A percentile compares a stretch with the other conserved stretches of the same genome.
Conservation (phyloP, 352 stramenopile genomes). For the Blastocystis sp. region DNA sequence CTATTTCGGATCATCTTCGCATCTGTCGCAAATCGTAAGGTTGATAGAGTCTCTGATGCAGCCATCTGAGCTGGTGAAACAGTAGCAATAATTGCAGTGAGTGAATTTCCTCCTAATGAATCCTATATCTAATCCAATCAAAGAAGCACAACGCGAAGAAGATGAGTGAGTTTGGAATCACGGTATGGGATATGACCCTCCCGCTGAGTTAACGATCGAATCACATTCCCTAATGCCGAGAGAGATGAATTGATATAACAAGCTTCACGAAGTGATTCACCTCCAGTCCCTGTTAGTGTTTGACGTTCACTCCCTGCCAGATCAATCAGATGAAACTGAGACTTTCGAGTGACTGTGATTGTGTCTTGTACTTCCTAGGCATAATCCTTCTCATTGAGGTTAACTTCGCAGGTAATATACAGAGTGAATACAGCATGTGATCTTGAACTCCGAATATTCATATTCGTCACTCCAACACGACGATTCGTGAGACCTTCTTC, state of each 20-base stretch:
- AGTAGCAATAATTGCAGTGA: slow-evolving; percentile 82
- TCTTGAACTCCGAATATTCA: slow-evolving; percentile 38
- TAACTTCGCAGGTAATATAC: slow-evolving; percentile 40
- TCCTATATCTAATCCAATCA: slow-evolving; percentile 68
- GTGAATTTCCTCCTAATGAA: slow-evolving; percentile 82
- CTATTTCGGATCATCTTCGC: slow-evolving; percentile 85
- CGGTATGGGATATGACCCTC: slow-evolving; percentile 65
- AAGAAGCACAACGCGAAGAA: slow-evolving; percentile 68
- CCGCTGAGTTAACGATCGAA: slow-evolving; percentile 32
- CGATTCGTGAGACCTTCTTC: slow-evolving; percentile 22
- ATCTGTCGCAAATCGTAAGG: slow-evolving; percentile 78
- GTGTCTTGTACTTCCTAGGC: slow-evolving; percentile 31
- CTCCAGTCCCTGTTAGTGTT: slow-evolving; percentile 27
- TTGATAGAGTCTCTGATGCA: slow-evolving; percentile 78
- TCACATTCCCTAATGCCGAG: slow-evolving; percentile 65
- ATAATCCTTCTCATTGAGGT: background rate
- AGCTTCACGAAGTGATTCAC: slow-evolving; percentile 63
- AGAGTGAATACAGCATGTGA: slow-evolving; percentile 58
- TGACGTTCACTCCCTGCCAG: slow-evolving; percentile 63
- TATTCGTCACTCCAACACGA: slow-evolving; percentile 53
- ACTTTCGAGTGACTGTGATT: slow-evolving; percentile 56
- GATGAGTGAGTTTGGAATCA: slow-evolving; percentile 76
- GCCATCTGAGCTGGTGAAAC: slow-evolving; percentile 78
- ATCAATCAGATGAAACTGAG: slow-evolving; percentile 63
- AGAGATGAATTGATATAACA: slow-evolving; percentile 66